A percentile compares a stretch with the other conserved stretches of the same genome.
Evolutionary conservation across 129 eudicot genomes (phyloP).

Genomic region (Heracleum sosnowskyi): DNA sequence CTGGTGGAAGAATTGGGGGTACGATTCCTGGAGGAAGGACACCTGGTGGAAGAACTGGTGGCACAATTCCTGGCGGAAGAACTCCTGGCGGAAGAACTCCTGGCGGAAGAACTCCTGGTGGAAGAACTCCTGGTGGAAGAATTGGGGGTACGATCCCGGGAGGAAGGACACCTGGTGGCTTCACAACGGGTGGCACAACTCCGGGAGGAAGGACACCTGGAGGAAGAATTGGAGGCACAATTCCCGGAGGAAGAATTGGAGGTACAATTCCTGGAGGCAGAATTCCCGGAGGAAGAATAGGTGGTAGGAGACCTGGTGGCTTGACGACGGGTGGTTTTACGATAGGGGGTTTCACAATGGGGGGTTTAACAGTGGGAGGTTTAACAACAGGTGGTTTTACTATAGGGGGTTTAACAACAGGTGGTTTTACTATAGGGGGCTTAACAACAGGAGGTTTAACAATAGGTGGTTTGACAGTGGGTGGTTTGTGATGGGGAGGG

Average conservation of each 20-base stretch:
- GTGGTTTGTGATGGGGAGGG: conserved; percentile 21
- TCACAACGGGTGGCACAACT: not conserved
- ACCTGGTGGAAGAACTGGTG: not conserved
- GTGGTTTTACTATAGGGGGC: conserved; percentile 24
- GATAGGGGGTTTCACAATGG: conserved; percentile 6
- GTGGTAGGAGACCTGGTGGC: conserved; percentile 18
- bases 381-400: conserved; percentile 11
- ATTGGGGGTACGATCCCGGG: conserved; percentile 51
- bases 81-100: conserved; percentile 17
- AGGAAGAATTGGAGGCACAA: not conserved
- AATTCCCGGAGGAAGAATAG: conserved; percentile 5
- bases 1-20: too few relatives aligned
- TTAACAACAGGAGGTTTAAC: conserved; percentile 10
- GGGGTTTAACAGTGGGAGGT: conserved; percentile 20
- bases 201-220: conserved; percentile 13
- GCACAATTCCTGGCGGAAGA: conserved; percentile 9
- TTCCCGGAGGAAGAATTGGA: conserved; percentile 13
- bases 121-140: conserved; percentile 12
- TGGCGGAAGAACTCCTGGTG: conserved; percentile 20
- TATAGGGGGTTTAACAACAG: conserved; percentile 12
- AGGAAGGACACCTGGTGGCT: conserved; percentile 13
- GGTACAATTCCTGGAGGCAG: conserved; percentile 13
- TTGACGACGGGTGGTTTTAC: conserved; percentile 11
- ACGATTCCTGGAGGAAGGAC: not conserved
- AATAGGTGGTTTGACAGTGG: conserved; percentile 2